Evolutionary conservation across 2,329 filamentous ascomycete genomes (phyloP).

Genomic region (Penicillium sp.): DNA sequence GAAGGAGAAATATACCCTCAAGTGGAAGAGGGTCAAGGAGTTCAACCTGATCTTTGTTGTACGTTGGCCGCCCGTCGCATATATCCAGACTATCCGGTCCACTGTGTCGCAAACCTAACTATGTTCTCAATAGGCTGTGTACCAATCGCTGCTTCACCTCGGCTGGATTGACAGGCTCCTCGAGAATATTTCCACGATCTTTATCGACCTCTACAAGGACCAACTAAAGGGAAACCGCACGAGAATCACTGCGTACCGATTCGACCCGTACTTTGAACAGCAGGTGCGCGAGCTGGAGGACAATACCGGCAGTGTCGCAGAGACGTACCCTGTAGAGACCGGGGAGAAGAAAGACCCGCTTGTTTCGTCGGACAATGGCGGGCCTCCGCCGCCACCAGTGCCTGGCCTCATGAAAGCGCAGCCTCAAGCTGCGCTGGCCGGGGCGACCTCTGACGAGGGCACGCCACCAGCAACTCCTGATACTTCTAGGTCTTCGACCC

Average conservation of each 20-base stretch:
- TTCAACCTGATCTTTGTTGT: constrained; percentile 94
- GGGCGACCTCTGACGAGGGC: constrained; percentile 61
- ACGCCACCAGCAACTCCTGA: constrained; percentile 70
- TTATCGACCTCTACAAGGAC: constrained; percentile 84
- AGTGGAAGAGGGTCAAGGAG: constrained; percentile 91
- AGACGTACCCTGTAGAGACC: constrained; percentile 42
- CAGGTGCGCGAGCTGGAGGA: constrained; percentile 73
- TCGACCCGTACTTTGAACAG: constrained; percentile 92
- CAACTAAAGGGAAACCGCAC: constrained; percentile 79
- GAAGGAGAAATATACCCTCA: constrained; percentile 89
- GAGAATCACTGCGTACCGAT: constrained; percentile 76
- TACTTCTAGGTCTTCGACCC: constrained; percentile 76
- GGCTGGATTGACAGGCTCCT: constrained; percentile 97
- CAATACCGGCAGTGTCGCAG: constrained; percentile 41
- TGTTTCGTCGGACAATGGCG: constrained; percentile 50
- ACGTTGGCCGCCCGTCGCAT: constrained; percentile 34
- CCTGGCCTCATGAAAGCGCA: constrained; percentile 53
- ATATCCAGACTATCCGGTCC: background rate
- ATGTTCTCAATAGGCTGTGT: constrained; percentile 69
- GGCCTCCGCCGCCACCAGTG: constrained; percentile 52
- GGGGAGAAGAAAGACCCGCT: constrained; percentile 49
- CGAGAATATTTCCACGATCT: constrained; percentile 90
- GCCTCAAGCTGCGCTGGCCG: constrained; percentile 43
- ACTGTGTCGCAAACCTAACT: constrained; percentile 18
- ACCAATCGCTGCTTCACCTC: constrained; percentile 89